Base-by-base conservation (phyloP, 257 asterid genomes). In the Rubia yunnanensis region DNA sequence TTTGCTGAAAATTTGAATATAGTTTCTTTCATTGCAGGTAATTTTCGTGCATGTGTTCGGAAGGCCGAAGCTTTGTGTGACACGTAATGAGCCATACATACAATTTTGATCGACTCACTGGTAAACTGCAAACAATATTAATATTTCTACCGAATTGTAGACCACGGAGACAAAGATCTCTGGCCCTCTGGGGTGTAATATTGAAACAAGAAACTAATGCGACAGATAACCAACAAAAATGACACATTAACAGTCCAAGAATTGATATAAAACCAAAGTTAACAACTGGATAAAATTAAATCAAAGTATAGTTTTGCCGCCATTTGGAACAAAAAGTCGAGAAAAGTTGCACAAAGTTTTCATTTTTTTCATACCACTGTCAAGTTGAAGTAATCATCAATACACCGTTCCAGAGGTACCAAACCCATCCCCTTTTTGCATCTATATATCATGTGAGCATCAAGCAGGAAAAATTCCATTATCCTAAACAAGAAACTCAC, bases 191-290 rank as follows among this genome's bases (percentile, higher is more conserved):
- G 17, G 50, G 20, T 41, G 46, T 38, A 38, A 13, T 14, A 41
- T 13, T 41, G 48, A 65, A 49, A 20, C 22, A 7, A 49, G 69
- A 64, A 30, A 20, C 50, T 48, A 50, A 18, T 18, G 49, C 23
- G 60, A 65, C 69, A 31, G 48, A 65, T 48, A 31, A 31, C 60
- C 60, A 31, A 49, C 38, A 49, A 48, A 65, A 49, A 30, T 49
- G 69, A 49, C 69, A 65, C 15, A 10, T 31, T 49, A 49, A 65
- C 69, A 31, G 32, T 65, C 69, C 60, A 30, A 64, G 59, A 64
- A 30, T 50, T 54, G 34, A 20, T 26, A 8, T 50, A 22, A 35
- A 50, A 50, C 57, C 27, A 50, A 50, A 50, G 10, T 50, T 59
- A 27, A 30, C 26, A 65, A 49, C 10, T 49, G 46, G 31, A 65